Conservation (phyloP, 1,284 basidiomycete species). For the Fereydounia khargensis region DNA sequence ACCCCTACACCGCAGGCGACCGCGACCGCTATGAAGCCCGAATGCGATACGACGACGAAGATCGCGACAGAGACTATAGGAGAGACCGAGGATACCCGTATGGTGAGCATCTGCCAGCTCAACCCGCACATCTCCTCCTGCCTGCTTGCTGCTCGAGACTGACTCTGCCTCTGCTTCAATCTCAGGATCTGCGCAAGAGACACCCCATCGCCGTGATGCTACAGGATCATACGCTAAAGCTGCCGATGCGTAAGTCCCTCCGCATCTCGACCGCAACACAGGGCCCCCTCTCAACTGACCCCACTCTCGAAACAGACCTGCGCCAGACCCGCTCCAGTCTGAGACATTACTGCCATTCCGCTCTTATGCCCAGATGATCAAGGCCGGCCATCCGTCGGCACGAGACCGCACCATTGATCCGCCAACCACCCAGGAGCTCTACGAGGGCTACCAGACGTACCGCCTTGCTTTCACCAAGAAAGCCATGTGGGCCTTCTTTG, state of each 20-base stretch:
- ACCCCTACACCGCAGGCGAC: slow-evolving; percentile 13
- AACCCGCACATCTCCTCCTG: too few relatives aligned
- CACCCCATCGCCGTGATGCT: too few relatives aligned
- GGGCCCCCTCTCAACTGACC: too few relatives aligned
- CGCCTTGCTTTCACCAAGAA: slow-evolving; percentile 35
- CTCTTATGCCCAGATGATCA: slow-evolving; percentile 36
- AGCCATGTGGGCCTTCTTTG: slow-evolving; percentile 39
- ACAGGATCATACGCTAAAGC: too few relatives aligned
- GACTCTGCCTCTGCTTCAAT: too few relatives aligned
- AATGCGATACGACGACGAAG: slow-evolving; percentile 18
- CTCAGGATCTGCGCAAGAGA: too few relatives aligned
- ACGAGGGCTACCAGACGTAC: slow-evolving; percentile 46
- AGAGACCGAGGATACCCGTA: not conserved
- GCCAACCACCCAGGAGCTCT: slow-evolving; percentile 35
- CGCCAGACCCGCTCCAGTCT: slow-evolving; percentile 33
- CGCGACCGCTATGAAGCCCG: slow-evolving; percentile 26
- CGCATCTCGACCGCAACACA: too few relatives aligned
- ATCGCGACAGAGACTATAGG: not conserved
- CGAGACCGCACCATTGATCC: slow-evolving; percentile 28
- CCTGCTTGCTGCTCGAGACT: too few relatives aligned
- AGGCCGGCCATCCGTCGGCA: slow-evolving; percentile 28
- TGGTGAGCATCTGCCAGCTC: too few relatives aligned
- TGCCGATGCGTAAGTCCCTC: too few relatives aligned
- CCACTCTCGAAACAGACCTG: slow-evolving; percentile 1
- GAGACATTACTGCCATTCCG: slow-evolving; percentile 33